These are phyloP conservation scores for Flaveria brownii DNA, from an alignment of 129 eudicot genomes.

Conservation along the genomic window DNA sequence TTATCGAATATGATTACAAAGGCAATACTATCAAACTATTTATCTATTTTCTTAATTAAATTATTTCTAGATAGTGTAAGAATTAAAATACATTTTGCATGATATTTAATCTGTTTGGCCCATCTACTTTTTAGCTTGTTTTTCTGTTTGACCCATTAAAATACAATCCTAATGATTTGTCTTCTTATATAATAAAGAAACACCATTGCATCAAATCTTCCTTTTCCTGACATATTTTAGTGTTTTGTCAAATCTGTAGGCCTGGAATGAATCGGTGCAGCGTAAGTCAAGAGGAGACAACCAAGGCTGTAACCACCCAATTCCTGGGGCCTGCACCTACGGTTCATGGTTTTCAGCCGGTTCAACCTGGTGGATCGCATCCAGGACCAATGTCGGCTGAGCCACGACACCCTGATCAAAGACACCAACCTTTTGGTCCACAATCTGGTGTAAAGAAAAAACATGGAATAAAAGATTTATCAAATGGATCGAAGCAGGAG, in stretches of 20 bases:
- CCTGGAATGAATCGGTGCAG: conserved; percentile 90
- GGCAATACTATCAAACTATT: not conserved
- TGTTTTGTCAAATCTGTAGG: conserved; percentile 43
- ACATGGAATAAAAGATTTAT: conserved; percentile 45
- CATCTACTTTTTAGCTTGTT: conserved; percentile 7
- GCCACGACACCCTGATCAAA: conserved; percentile 41
- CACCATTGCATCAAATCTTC: not conserved
- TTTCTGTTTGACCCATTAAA: not conserved
- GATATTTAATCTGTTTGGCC: not conserved
- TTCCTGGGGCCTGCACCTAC: conserved; percentile 48
- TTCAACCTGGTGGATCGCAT: conserved; percentile 35
- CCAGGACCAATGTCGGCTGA: conserved; percentile 44
- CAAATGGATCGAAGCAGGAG: conserved; percentile 39
- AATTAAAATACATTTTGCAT: not conserved
- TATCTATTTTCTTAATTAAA: not conserved
- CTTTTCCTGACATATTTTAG: conserved; percentile 2
- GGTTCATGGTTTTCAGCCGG: conserved; percentile 36
- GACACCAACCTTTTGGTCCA: conserved; percentile 43
- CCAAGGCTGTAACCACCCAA: conserved; percentile 62
- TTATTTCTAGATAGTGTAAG: not conserved
- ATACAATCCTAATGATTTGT: not conserved
- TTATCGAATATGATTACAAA: not conserved
- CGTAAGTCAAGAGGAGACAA: conserved; percentile 73
- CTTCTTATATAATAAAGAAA: not conserved
- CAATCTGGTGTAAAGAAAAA: conserved; percentile 57